Evolutionary conservation across 306 rosid genomes (phyloP).

Genomic region (Dalbergia cultrata): DNA sequence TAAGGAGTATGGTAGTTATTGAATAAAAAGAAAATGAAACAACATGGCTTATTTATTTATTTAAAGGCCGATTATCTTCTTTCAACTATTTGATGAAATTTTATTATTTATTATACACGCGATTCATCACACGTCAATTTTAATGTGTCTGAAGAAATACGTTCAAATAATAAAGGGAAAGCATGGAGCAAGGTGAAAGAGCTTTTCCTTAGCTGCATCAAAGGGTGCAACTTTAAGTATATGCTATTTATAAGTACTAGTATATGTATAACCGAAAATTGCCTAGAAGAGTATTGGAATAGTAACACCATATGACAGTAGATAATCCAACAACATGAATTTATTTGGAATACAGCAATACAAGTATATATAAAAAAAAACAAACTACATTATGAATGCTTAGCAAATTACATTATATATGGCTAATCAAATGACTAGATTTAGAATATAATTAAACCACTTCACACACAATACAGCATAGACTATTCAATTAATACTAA

Average conservation of each 20-base stretch:
- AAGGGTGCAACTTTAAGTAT: constrained; percentile 35
- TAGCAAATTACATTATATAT: constrained; percentile 59
- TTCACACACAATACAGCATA: constrained; percentile 46
- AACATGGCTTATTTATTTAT: no score
- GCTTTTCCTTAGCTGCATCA: constrained; percentile 5
- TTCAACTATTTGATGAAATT: no score
- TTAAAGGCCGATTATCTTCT: no score
- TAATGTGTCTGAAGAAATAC: no score
- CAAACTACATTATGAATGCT: constrained; percentile 68
- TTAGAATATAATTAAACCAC: constrained; percentile 54
- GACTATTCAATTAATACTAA: constrained; percentile 33
- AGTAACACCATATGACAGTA: not conserved
- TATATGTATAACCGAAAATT: not conserved
- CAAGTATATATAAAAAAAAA: constrained; percentile 35
- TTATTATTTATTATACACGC: no score
- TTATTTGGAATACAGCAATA: constrained; percentile 22
- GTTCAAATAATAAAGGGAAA: no score
- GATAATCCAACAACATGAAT: not conserved
- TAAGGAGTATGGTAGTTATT: no score
- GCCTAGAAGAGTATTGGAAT: not conserved
- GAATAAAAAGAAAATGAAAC: no score
- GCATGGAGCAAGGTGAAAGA: not conserved
- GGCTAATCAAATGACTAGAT: constrained; percentile 60
- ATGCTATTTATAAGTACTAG: not conserved
- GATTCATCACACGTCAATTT: no score